Evolutionary conservation across 2,329 filamentous ascomycete genomes (phyloP), one percentile per base, ranked within the genome.

Genomic region (Beauveria rudraprayagi): DNA sequence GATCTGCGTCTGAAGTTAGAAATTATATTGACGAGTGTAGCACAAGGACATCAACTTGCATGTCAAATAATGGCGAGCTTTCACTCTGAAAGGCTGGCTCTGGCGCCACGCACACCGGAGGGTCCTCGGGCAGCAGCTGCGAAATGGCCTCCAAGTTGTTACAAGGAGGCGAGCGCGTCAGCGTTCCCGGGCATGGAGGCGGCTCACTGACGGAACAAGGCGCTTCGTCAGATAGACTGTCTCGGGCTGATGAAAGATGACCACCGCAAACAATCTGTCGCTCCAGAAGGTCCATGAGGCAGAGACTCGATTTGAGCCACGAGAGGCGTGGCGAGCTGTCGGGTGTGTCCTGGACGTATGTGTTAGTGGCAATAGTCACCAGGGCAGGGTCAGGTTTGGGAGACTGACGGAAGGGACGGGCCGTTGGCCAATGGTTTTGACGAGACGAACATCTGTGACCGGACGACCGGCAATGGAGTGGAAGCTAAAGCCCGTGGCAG

Each of bases 401-500:
- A 16, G 17, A 34, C 70, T 65, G 67, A 79, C 77, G 66, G 68
- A 63, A 11, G 74, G 71, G 17, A 73, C 69, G 22, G 73, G 60
- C 17, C 74, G 72, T 48, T 72, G 69, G 4, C 79, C 78, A 17
- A 82, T 70, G 5, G 74, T 70, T 57, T 66, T 72, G 30, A 81
- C 61, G 11, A 77, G 61, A 1, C 69, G 64, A 16, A 71, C 74
- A 62, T 79, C 69, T 14, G 73, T 68, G 5, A 81, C 62, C 1
- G 81, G 82, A n/a, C 81, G 71, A 7, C 69, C 67, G 28, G 75
- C 67, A 40, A 74, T 56, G 6, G 73, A 66, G 55, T 81, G 76
- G 62, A 85, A 85, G 16, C 82, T 79, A 64, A 77, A 85, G 1
- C 80, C 83, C 1, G 75, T 72, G 7, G 78, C 79, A 5, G 77